Conservation (phyloP, 2,329 filamentous ascomycete species). For the Claviceps quebecensis region DNA sequence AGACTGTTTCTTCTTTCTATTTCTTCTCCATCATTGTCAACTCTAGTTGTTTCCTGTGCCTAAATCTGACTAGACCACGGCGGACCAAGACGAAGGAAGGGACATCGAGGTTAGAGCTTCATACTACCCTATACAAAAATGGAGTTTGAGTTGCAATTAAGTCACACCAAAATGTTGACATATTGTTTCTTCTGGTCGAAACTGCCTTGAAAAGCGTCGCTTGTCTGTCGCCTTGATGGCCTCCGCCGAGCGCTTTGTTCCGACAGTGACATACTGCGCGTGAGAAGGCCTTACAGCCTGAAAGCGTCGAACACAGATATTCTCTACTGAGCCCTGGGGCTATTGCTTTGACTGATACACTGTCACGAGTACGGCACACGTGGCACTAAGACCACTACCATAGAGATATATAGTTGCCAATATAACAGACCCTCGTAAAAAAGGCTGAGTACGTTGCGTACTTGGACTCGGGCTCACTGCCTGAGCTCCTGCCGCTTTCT, state of each 20-base stretch:
- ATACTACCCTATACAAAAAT: constrained; percentile 36
- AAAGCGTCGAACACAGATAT: too few species aligned
- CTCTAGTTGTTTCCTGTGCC: background rate
- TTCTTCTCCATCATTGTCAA: background rate
- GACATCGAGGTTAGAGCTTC: background rate
- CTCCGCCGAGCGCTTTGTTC: constrained; percentile 17
- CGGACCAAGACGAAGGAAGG: too few species aligned
- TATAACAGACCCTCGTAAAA: background rate
- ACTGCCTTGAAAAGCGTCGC: constrained; percentile 31
- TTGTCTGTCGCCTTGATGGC: constrained; percentile 20
- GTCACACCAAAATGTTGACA: constrained; percentile 32
- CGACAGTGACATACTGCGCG: constrained; percentile 4
- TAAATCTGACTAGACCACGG: background rate
- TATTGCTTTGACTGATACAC: too few species aligned
- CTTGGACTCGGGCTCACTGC: constrained; percentile 18
- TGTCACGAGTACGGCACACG: constrained; percentile 31
- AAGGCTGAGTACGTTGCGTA: too few species aligned
- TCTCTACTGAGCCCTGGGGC: too few species aligned
- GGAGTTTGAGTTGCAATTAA: constrained; percentile 30
- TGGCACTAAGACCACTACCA: constrained; percentile 25
- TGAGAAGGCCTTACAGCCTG: too few species aligned
- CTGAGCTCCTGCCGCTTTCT: constrained; percentile 29
- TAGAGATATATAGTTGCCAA: background rate
- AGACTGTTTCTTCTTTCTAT: constrained; percentile 15
- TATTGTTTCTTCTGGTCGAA: constrained; percentile 31